Base-by-base conservation (phyloP, 306 rosid species). In the Fragaria nilgerrensis region DNA sequence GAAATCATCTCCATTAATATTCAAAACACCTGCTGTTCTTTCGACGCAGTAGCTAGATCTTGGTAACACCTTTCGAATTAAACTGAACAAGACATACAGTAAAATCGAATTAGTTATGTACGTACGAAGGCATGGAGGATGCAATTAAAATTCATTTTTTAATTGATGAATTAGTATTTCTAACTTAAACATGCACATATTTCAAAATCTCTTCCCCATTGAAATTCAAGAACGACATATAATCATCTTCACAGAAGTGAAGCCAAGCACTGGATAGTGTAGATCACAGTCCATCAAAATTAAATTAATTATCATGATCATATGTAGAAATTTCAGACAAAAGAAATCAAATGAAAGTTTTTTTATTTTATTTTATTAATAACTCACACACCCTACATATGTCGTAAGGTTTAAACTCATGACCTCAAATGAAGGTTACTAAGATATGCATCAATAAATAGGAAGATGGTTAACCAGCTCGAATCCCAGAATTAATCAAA, bases 1-100 rank as follows among this genome's bases (percentile, higher is more conserved):
- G 84, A 23, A 64, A 44, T 73, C 79, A 34, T 73, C 61, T 80
- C 87, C 84, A 84, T 80, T 53, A 48, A 10, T 14, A 65, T 65
- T 32, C 43, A 34, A 29, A 64, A 14, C 17, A 52, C 41, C 73
- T 55, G 9, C 29, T 29, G 68, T 68, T 39, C 56, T 73, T 79
- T 3, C 77, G 47, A 49, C 41, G 11, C 12, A 59, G 53, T 41
- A 41, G 44, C 44, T 70, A 27, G 71, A 78, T 58, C 37, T 25
- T 16, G 23, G 61, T 29, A 16, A 22, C 39, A 50, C 23, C 73
- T 56, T 72, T 68, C 25, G 17, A 63, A 63, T 16, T 29, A 65
- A 53, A 65, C 22, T 50, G 3, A 12, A 79, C 23, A 12, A 53
- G 50, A 27, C 36, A 32, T 32, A 32, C 12, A 5, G 34, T 37